A percentile compares a stretch with the other conserved stretches of the same genome.
Conservation (phyloP, 2,329 filamentous ascomycete genomes). For the Penicillium paneum region DNA sequence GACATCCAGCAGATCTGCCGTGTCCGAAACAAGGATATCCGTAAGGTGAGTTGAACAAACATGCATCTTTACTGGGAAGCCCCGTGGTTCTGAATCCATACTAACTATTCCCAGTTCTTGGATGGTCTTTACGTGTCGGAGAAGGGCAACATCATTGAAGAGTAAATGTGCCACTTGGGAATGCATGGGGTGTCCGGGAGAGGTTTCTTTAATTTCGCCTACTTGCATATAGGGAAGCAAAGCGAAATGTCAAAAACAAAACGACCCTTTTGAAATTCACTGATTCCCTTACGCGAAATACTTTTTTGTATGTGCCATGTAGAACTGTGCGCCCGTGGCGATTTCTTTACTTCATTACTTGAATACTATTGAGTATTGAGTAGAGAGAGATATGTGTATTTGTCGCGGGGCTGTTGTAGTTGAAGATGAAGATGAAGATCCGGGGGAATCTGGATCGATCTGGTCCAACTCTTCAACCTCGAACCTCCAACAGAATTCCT, state of each 20-base stretch:
- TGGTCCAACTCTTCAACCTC: not conserved
- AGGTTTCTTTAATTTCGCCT: conserved; percentile 40
- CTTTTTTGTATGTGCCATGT: conserved; percentile 31
- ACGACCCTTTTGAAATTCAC: conserved; percentile 29
- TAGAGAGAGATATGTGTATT: not conserved
- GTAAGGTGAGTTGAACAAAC: conserved; percentile 65
- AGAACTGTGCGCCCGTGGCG: conserved; percentile 21
- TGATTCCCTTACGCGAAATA: conserved; percentile 22
- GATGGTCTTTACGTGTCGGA: conserved; percentile 99
- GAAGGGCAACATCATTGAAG: conserved; percentile 86
- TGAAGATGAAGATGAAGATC: not conserved
- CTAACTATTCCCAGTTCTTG: conserved; percentile 68
- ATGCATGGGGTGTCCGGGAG: conserved; percentile 38
- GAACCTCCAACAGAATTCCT: not conserved
- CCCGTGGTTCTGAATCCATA: not conserved
- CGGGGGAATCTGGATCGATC: not conserved
- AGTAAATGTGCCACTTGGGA: conserved; percentile 39
- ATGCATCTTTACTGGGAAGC: not conserved
- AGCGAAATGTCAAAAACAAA: conserved; percentile 39
- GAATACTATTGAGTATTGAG: not conserved
- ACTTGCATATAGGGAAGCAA: conserved; percentile 42
- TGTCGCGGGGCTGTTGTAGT: not conserved
- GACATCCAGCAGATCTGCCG: conserved; percentile 99
- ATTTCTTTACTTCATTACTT: conserved; percentile 5
- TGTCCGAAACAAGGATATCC: conserved; percentile 99